Evolutionary conservation across 2,329 filamentous ascomycete genomes (phyloP), one percentile per base, ranked within the genome.

Genomic region (Fusarium paranaense): DNA sequence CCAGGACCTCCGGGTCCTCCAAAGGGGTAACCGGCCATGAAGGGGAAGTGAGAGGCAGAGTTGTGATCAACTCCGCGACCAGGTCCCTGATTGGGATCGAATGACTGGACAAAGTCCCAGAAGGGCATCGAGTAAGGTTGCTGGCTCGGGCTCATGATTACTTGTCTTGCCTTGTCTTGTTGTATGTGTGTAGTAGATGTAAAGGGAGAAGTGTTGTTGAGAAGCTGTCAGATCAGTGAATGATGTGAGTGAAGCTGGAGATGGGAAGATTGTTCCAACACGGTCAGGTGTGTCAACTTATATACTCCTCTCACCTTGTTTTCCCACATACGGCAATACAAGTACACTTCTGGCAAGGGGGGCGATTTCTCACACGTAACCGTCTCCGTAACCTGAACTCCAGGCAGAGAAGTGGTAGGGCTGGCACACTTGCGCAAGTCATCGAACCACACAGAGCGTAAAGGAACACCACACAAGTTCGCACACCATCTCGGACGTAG

Each of bases 11-110:
- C 69, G 20, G 76, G 76, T 13, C 69, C 71, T 47, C 73, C 75
- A 67, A 83, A 84, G 32, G 83, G 81, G 62, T 84, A 84, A 27
- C 81, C 82, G 1, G 77, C 66, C 40, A 78, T 77, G 62, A 80
- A 79, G 62, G 61, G 69, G 52, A 76, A 71, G 64, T 72, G 74
- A 33, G 77, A 65, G 37, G 74, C 76, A 60, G 74, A 78, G 40
- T 79, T 75, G 70, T 84, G 83, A 66, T 86, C 85, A 64, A 85
- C 81, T 56, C 84, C 83, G 20, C 78, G 78, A 47, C 84, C 83
- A 38, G 80, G 73, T 47, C 66, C 64, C 42, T 77, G 75, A 47
- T 75, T 78, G 25, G 81, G 80, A 67, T 82, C 80, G 35, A 83
- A 71, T 25, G 79, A 78, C 68, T 81, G 80, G 72, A 84, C 57